phyloP scores from a whole-genome alignment of 1,284 basidiomycete genomes.

The Boletus smithii region DNA sequence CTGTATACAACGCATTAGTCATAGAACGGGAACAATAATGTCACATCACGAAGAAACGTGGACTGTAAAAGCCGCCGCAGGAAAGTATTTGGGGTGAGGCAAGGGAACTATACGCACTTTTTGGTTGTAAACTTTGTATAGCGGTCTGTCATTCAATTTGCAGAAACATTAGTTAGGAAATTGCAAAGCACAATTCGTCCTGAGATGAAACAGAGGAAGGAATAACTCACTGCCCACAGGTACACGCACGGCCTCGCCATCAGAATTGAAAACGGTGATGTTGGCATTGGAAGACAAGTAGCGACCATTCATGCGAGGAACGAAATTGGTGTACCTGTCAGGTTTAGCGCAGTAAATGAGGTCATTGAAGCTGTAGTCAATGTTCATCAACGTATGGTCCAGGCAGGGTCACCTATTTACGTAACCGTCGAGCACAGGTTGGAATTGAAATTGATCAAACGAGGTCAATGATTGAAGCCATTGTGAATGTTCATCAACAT shows the following conservation, averaged over 20 bases:
- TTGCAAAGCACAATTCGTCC: neutral
- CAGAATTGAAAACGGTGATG: slow-evolving; percentile 63
- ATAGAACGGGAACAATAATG: neutral
- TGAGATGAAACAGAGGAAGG: neutral
- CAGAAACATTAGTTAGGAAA: neutral
- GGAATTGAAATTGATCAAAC: no score
- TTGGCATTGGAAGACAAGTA: slow-evolving; percentile 85
- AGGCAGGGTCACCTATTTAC: no score
- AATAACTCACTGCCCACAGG: slow-evolving; percentile 59
- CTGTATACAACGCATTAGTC: slow-evolving; percentile 33
- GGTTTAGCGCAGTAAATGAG: neutral
- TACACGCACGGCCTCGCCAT: slow-evolving; percentile 48
- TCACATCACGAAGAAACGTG: no score
- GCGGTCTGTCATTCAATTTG: slow-evolving; percentile 41
- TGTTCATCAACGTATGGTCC: no score
- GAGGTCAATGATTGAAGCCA: neutral
- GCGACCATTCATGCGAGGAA: slow-evolving; percentile 65
- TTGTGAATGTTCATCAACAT: neutral
- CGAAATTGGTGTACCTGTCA: slow-evolving; percentile 66
- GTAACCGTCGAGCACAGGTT: no score
- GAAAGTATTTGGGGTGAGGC: neutral
- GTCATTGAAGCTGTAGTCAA: no score
- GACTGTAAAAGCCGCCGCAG: neutral
- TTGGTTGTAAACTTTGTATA: slow-evolving; percentile 74
- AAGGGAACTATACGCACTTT: slow-evolving; percentile 45